These are phyloP conservation scores for Xylariales sp. DNA, from an alignment of 2,329 filamentous ascomycete genomes.

Conservation along the genomic window DNA sequence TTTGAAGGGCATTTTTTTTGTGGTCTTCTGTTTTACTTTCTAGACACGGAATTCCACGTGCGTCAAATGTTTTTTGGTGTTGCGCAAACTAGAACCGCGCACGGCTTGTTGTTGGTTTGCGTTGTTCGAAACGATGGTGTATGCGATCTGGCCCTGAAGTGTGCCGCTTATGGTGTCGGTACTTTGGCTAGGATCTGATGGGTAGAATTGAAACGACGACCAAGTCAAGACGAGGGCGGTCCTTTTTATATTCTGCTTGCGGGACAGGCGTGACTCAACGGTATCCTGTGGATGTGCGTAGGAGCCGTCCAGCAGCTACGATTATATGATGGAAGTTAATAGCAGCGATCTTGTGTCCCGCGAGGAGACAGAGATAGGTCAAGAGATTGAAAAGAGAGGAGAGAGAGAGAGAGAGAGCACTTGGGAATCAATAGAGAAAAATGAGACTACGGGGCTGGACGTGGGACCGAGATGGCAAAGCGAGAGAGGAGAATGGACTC, in stretches of 20 bases:
- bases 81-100: too few relatives aligned
- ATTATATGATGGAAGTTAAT: neutral
- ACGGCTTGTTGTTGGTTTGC: too few relatives aligned
- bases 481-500: slow-evolving; percentile 4
- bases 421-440: slow-evolving; percentile 7
- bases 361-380: neutral
- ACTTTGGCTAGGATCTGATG: too few relatives aligned
- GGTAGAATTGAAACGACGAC: too few relatives aligned
- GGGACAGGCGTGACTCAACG: too few relatives aligned
- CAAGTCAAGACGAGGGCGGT: too few relatives aligned
- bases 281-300: neutral
- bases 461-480: neutral
- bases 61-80: too few relatives aligned
- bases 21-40: neutral
- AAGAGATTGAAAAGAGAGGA: slow-evolving; percentile 1
- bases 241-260: too few relatives aligned
- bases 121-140: too few relatives aligned
- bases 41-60: neutral
- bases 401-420: slow-evolving; percentile 1
- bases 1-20: slow-evolving; percentile 7
- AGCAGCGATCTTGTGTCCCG: too few relatives aligned
- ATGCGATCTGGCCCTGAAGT: too few relatives aligned
- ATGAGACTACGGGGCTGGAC: slow-evolving; percentile 2
- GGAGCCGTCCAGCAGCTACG: slow-evolving; percentile 4
- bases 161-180: too few relatives aligned